Base-by-base conservation (phyloP, 441 rosid genomes). In the Pelargonium australe region DNA sequence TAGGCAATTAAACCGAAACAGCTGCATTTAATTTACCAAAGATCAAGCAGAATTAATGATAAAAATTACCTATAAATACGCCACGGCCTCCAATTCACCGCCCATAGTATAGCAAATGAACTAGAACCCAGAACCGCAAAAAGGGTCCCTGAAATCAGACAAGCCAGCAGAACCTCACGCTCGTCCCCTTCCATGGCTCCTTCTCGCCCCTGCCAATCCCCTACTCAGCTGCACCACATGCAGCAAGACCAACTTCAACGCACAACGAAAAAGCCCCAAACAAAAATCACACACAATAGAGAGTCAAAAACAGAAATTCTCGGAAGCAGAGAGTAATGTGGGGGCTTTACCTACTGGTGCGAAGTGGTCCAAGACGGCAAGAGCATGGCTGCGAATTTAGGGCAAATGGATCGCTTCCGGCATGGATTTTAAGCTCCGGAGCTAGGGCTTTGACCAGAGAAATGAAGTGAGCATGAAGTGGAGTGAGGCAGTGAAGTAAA, bases 71-170 rank as follows among this genome's bases (percentile, higher is more conserved):
- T 92, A 72, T 92, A 95, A 73, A 92, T 89, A 84, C 98, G 82
- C 99, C 98, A 95, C 7, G 99, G 98, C 75, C 99, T 87, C 99
- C 99, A 92, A 80, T 95, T 95, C 75, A 92, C 98, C 3, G 88
- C 87, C 99, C 92, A 92, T 13, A 95, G 92, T 71, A 92, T 88
- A 70, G 85, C 84, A 81, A 88, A 90, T 3, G 99, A 95, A 72
- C 91, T 86, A 65, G 72, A 85, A 81, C 97, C 92, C 73, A 89
- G 75, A 86, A 86, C 82, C 4, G 85, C 70, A 70, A 90, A 92
- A 78, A 95, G 94, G 85, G 91, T 73, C 81, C 99, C 97, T 68
- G 94, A 91, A 80, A 91, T 84, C 61, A 84, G 78, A 78, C 98
- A 92, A 70, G 97, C 88, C 79, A 95, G 72, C 37, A 84, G 79